Evolutionary conservation across 2,329 filamentous ascomycete genomes (phyloP).

Genomic region (Aureobasidium sp.): DNA sequence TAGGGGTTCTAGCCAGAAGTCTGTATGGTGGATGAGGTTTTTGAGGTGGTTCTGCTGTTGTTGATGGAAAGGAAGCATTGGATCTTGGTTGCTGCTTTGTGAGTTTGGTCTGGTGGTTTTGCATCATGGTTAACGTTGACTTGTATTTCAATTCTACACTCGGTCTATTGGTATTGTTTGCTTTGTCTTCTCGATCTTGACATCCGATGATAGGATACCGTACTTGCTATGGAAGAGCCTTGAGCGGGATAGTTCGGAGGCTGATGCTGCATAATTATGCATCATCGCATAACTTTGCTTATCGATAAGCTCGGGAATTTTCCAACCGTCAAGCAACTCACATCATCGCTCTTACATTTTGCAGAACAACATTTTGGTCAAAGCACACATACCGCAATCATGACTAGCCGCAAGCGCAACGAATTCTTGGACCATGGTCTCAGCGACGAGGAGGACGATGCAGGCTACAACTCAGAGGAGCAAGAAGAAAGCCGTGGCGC

Average conservation of each 20-base stretch:
- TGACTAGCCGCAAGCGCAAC: conserved; percentile 65
- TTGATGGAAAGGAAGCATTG: not conserved
- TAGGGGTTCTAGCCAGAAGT: too few species aligned
- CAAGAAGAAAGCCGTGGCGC: conserved; percentile 60
- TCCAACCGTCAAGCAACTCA: not conserved
- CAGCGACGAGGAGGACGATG: conserved; percentile 36
- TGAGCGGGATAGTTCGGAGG: not conserved
- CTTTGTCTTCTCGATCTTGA: not conserved
- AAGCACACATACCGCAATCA: conserved; percentile 28
- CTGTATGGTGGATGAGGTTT: not conserved
- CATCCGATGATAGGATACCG: not conserved
- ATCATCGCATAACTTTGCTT: not conserved
- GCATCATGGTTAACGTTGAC: not conserved
- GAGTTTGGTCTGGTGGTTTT: not conserved
- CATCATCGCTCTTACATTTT: not conserved
- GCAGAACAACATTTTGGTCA: not conserved
- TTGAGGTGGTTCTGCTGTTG: not conserved
- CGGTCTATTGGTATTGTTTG: not conserved
- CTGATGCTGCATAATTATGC: not conserved
- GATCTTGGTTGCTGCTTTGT: not conserved
- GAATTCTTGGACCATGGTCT: conserved; percentile 55
- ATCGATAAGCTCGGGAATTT: not conserved
- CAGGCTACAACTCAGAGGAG: conserved; percentile 59
- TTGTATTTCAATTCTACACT: too few species aligned
- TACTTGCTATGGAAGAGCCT: not conserved